These are phyloP conservation scores for Phytopythium litorale DNA, from an alignment of 352 stramenopile genomes.

Conservation along the genomic window DNA sequence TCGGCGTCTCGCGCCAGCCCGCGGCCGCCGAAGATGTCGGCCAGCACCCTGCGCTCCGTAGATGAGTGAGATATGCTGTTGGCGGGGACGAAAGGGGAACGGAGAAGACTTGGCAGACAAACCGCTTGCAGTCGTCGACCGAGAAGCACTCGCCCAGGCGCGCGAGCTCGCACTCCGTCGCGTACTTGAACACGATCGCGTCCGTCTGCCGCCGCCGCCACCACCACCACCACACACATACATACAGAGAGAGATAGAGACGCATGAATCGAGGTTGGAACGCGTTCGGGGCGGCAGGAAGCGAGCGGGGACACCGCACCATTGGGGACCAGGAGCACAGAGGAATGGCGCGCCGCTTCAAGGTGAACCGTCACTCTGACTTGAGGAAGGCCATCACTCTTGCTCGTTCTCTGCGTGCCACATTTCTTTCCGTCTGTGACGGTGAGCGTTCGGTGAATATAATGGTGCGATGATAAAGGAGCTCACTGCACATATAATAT, in stretches of 20 bases:
- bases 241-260: background rate
- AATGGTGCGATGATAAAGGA: too few relatives aligned
- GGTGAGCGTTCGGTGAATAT: too few relatives aligned
- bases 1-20: conserved; percentile 20
- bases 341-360: background rate
- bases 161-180: conserved; percentile 34
- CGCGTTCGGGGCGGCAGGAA: background rate
- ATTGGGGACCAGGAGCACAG: background rate
- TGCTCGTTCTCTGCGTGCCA: background rate
- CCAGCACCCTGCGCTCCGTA: conserved; percentile 25
- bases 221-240: background rate
- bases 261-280: background rate
- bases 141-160: conserved; percentile 31
- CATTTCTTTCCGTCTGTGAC: background rate
- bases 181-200: conserved; percentile 57
- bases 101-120: background rate
- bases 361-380: background rate
- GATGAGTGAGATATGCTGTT: background rate
- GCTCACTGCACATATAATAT: too few relatives aligned
- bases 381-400: background rate
- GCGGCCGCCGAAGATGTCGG: conserved; percentile 42
- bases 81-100: background rate
- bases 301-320: background rate
- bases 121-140: conserved; percentile 62
- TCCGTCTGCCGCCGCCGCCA: conserved; percentile 29